These are phyloP conservation scores for Hibiscus tridactylites DNA, from an alignment of 345 rosid genomes.

Conservation along the genomic window DNA sequence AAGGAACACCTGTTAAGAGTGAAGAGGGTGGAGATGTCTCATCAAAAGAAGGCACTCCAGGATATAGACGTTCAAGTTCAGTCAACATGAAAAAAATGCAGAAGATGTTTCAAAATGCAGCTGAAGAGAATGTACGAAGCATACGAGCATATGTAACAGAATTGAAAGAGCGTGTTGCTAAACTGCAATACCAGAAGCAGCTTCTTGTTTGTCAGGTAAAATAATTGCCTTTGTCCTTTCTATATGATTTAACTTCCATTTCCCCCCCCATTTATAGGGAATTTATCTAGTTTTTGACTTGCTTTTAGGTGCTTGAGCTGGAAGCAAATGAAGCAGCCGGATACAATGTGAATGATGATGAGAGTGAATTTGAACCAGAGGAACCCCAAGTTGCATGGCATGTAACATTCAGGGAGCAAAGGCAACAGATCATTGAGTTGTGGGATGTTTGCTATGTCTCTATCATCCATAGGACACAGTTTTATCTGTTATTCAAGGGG, in stretches of 20 bases:
- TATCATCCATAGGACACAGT: slow-evolving; percentile 88
- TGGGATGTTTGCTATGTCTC: slow-evolving; percentile 65
- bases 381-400: slow-evolving; percentile 79
- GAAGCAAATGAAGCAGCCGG: slow-evolving; percentile 98
- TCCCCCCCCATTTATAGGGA: not conserved
- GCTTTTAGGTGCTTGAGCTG: slow-evolving; percentile 76
- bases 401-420: slow-evolving; percentile 70
- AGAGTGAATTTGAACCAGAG: slow-evolving; percentile 33
- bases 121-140: slow-evolving; percentile 99
- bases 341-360: slow-evolving; percentile 51
- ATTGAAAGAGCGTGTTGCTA: slow-evolving; percentile 93
- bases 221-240: not conserved
- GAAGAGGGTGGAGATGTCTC: slow-evolving; percentile 80
- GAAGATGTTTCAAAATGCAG: slow-evolving; percentile 97
- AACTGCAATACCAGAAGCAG: slow-evolving; percentile 97
- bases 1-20: slow-evolving; percentile 64
- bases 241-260: not conserved
- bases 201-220: slow-evolving; percentile 97
- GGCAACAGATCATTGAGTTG: slow-evolving; percentile 39
- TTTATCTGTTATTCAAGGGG: slow-evolving; percentile 85
- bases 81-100: slow-evolving; percentile 98
- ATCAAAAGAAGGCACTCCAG: slow-evolving; percentile 74
- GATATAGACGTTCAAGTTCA: slow-evolving; percentile 68
- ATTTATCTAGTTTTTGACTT: not conserved
- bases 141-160: slow-evolving; percentile 87